Evolutionary conservation across 2,329 filamentous ascomycete species (phyloP).

Genomic region (Diaporthe humulicola): DNA sequence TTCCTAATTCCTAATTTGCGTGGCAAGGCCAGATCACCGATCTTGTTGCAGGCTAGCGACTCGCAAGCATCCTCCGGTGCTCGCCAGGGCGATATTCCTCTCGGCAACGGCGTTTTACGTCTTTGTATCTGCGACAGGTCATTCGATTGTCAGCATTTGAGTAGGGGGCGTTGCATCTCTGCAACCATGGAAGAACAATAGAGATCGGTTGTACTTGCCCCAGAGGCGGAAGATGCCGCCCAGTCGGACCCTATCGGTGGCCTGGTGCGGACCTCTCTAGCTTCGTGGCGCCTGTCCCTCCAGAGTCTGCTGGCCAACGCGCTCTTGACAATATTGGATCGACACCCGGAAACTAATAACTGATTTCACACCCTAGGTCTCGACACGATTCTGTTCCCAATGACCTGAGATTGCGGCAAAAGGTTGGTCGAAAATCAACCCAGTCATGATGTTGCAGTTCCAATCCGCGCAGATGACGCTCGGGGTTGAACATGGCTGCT

Average conservation of each 20-base stretch:
- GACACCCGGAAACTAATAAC: neutral
- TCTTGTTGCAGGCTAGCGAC: conserved; percentile 10
- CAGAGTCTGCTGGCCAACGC: neutral
- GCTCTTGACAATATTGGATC: conserved; percentile 8
- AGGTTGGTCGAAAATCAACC: neutral
- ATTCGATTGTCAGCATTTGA: conserved; percentile 20
- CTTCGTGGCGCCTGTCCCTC: conserved; percentile 26
- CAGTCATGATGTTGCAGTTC: neutral
- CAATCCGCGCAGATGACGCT: conserved; percentile 3
- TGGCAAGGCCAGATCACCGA: conserved; percentile 23
- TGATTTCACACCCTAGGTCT: neutral
- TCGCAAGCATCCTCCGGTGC: neutral
- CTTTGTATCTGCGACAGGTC: conserved; percentile 17
- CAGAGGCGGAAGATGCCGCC: conserved; percentile 35
- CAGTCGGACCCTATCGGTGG: conserved; percentile 27
- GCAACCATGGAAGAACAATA: conserved; percentile 18
- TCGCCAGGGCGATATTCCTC: neutral
- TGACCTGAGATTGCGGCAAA: conserved; percentile 2
- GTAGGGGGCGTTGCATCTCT: conserved; percentile 15
- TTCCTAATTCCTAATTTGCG: conserved; percentile 10
- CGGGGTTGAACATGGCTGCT: neutral
- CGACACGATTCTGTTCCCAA: neutral
- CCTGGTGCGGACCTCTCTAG: conserved; percentile 37
- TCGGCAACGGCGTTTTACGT: conserved; percentile 19
- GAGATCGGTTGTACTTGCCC: conserved; percentile 24